phyloP scores from a whole-genome alignment of 306 rosid genomes.

The Quillaja saponaria region DNA sequence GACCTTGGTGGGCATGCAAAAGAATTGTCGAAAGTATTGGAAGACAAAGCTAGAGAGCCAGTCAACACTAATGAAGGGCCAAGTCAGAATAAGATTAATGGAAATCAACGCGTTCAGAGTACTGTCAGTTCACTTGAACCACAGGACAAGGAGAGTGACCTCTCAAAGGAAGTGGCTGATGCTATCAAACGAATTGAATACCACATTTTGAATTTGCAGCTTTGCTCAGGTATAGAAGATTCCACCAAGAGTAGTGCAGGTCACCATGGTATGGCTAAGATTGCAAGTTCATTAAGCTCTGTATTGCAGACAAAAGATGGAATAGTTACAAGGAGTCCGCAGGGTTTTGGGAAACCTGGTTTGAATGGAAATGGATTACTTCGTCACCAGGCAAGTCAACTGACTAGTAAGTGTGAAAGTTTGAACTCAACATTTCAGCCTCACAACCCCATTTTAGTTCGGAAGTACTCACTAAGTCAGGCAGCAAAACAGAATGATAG shows the following conservation, averaged over 20 bases:
- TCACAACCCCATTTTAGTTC: slow-evolving; percentile 11
- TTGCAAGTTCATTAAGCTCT: slow-evolving; percentile 12
- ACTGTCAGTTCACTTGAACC: slow-evolving; percentile 28
- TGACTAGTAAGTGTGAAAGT: slow-evolving; percentile 22
- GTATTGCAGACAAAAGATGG: slow-evolving; percentile 11
- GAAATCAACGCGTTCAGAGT: slow-evolving; percentile 25
- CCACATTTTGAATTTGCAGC: slow-evolving; percentile 56
- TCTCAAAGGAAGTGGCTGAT: slow-evolving; percentile 45
- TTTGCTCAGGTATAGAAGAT: slow-evolving; percentile 27
- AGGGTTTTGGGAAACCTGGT: slow-evolving; percentile 13
- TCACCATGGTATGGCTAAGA: slow-evolving; percentile 15
- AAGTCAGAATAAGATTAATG: slow-evolving; percentile 9
- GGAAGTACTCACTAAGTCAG: slow-evolving; percentile 26
- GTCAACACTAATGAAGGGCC: slow-evolving; percentile 20
- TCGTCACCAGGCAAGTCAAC: slow-evolving; percentile 26
- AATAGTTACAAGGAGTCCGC: neutral
- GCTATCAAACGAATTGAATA: slow-evolving; percentile 62
- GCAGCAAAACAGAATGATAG: slow-evolving; percentile 15
- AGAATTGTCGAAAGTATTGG: slow-evolving; percentile 18
- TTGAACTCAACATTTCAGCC: slow-evolving; percentile 22
- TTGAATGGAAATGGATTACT: slow-evolving; percentile 22
- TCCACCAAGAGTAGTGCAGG: slow-evolving; percentile 24
- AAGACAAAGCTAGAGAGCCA: slow-evolving; percentile 11
- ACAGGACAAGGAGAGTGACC: slow-evolving; percentile 33
- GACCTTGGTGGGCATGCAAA: slow-evolving; percentile 23